Evolutionary conservation across 2,329 filamentous ascomycete species (phyloP).

Genomic region (Diaporthe sp.): DNA sequence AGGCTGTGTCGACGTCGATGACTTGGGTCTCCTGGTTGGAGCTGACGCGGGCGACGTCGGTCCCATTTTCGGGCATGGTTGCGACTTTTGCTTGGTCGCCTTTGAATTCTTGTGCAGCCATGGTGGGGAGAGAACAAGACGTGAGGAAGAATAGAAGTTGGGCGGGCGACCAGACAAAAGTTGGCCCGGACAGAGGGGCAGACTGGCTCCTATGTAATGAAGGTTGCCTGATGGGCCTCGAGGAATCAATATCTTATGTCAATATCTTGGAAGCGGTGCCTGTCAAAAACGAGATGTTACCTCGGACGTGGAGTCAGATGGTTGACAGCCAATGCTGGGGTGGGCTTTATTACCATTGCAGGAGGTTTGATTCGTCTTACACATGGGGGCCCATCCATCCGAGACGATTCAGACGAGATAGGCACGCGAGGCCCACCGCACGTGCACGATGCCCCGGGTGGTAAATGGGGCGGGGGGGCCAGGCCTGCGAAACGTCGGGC

Average conservation of each 20-base stretch:
- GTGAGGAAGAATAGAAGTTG: not conserved
- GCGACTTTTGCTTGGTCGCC: conserved; percentile 19
- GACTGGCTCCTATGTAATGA: conserved; percentile 8
- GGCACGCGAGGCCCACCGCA: conserved; percentile 1
- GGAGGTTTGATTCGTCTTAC: conserved; percentile 23
- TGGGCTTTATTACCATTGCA: conserved; percentile 22
- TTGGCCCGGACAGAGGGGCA: not conserved
- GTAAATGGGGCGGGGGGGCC: not conserved
- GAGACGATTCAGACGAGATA: conserved; percentile 24
- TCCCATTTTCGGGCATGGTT: conserved; percentile 15
- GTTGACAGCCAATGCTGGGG: not conserved
- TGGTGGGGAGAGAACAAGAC: not conserved
- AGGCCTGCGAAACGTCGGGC: not conserved
- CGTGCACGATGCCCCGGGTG: not conserved
- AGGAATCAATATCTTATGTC: not conserved
- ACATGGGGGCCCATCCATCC: conserved; percentile 3
- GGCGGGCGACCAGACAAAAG: not conserved
- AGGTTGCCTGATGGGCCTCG: not conserved
- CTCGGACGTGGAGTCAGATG: not conserved
- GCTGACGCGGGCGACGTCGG: conserved; percentile 15
- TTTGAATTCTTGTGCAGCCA: conserved; percentile 19
- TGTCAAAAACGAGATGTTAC: not conserved
- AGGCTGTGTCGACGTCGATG: conserved; percentile 30
- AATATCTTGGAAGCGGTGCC: not conserved
- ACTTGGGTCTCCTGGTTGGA: conserved; percentile 31